A percentile compares a stretch with the other conserved stretches of the same genome.
Conservation (phyloP, 768 basidiomycete species). For the Pulveroboletus sp. region DNA sequence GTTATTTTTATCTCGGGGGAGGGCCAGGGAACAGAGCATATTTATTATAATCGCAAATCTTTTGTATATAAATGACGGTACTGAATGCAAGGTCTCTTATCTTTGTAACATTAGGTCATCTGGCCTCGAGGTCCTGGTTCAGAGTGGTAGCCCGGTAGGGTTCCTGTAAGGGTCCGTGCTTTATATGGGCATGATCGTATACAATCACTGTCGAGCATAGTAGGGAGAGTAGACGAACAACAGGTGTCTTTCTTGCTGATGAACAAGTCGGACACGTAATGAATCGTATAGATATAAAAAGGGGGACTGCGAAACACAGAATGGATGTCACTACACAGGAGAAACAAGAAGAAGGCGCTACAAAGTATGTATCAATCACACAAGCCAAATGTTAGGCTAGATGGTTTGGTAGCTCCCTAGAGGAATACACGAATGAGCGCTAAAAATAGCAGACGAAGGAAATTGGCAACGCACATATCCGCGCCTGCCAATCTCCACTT, state of each 20-base stretch:
- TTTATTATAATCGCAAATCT: too few relatives aligned
- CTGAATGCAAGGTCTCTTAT: neutral
- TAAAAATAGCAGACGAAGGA: neutral
- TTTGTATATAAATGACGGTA: too few relatives aligned
- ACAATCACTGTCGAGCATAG: slow-evolving; percentile 1
- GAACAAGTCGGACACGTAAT: slow-evolving; percentile 7
- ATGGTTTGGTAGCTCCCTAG: slow-evolving; percentile 32
- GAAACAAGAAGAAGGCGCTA: slow-evolving; percentile 28
- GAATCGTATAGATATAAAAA: slow-evolving; percentile 24
- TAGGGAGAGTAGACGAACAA: slow-evolving; percentile 6
- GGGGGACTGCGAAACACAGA: slow-evolving; percentile 8
- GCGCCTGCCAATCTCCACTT: slow-evolving; percentile 66
- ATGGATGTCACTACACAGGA: slow-evolving; percentile 18
- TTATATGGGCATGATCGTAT: too few relatives aligned
- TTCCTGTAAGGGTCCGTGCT: neutral
- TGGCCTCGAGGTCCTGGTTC: too few relatives aligned
- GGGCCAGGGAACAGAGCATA: too few relatives aligned
- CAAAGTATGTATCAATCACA: slow-evolving; percentile 18
- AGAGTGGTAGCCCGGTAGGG: too few relatives aligned
- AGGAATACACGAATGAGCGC: slow-evolving; percentile 4
- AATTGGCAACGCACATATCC: slow-evolving; percentile 50
- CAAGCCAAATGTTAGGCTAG: slow-evolving; percentile 12
- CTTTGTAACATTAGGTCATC: too few relatives aligned
- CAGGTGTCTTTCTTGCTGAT: slow-evolving; percentile 4
- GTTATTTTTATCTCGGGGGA: neutral